Base-by-base conservation (phyloP, 352 stramenopile species). In the Pythium scleroteichum region DNA sequence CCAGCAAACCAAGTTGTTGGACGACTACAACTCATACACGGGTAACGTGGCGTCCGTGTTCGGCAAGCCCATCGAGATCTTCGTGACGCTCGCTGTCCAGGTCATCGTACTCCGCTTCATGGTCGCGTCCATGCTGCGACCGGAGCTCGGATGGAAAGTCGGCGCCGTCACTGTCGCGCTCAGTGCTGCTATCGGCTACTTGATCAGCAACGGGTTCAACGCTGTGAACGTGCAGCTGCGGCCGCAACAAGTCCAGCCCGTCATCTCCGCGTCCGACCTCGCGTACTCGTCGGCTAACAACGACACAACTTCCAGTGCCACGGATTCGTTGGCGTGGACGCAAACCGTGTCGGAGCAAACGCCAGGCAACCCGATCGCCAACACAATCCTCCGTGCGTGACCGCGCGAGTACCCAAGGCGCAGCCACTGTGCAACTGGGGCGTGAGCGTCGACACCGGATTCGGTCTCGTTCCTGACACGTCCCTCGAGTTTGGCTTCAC, bases 141-240 rank as follows among this genome's bases (percentile, higher is more conserved):
- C 44, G 1, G 35, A 19, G 1, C n/a, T 45, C 13, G 47, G 46
- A 12, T 62, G 55, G 45, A 19, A 44, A 16, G 8, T 54, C 29
- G 14, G 8, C 2, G 8, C 10, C 1, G 39, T 40, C 13, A 26
- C 44, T 6, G 14, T 58, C 17, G 20, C 29, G 16, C 10, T 64
- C 48, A 29, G n/a, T 10, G 13, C 16, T 7, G 48, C 16, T 20
- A 35, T 59, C 16, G 35, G 49, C 7, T 59, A 47, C 32, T 19
- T 66, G 10, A 14, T 66, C 20, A 42, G 10, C 20, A 60, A 59
- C 49, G 50, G 49, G 16, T 55, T 66, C 50, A 41, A 49, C 19
- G 49, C 59, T 6, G 4, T 49, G 19, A 66, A 66, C 32, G 50
- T 66, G 12, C 59, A 66, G 33, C 41, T 66, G 3, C 59, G 56